These are phyloP conservation scores for Mortierella sp. DNA, from an alignment of 371 early-diverging fungal species.

Conservation along the genomic window DNA sequence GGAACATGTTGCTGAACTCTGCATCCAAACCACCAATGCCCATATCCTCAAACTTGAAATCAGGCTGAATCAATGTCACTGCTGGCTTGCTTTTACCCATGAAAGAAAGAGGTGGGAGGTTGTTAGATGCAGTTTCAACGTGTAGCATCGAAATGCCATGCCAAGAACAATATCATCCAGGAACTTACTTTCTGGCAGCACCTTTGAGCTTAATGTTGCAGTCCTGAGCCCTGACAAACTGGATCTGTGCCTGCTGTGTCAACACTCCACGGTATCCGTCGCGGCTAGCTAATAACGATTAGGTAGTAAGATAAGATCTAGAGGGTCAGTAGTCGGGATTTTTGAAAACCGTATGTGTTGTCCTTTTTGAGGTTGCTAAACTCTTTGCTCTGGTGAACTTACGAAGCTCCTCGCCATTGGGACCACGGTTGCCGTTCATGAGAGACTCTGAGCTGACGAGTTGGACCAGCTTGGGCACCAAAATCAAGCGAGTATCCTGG, in stretches of 20 bases:
- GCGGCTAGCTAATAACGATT: neutral
- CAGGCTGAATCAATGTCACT: slow-evolving; percentile 87
- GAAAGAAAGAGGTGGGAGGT: neutral
- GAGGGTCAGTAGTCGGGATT: slow-evolving; percentile 24
- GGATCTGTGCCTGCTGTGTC: slow-evolving; percentile 77
- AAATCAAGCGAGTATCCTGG: slow-evolving; percentile 79
- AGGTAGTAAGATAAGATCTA: neutral
- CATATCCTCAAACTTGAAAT: slow-evolving; percentile 99
- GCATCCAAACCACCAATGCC: slow-evolving; percentile 99
- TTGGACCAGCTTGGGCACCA: slow-evolving; percentile 69
- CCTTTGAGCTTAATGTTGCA: slow-evolving; percentile 86
- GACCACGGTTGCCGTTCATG: slow-evolving; percentile 51
- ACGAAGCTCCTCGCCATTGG: slow-evolving; percentile 61
- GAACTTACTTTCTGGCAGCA: slow-evolving; percentile 67
- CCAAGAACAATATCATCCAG: slow-evolving; percentile 5
- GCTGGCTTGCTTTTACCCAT: slow-evolving; percentile 60
- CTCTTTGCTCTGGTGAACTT: slow-evolving; percentile 9
- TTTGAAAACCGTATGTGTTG: neutral
- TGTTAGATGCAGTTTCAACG: neutral
- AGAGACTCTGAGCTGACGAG: slow-evolving; percentile 76
- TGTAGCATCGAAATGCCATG: too few relatives aligned
- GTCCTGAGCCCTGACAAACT: slow-evolving; percentile 78
- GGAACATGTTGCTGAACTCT: slow-evolving; percentile 98
- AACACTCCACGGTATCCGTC: slow-evolving; percentile 76
- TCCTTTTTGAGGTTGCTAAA: neutral